Percentiles rank a stretch among this genome's conserved stretches.
Conservation (phyloP, 306 rosid genomes). For the Pueraria montana region DNA sequence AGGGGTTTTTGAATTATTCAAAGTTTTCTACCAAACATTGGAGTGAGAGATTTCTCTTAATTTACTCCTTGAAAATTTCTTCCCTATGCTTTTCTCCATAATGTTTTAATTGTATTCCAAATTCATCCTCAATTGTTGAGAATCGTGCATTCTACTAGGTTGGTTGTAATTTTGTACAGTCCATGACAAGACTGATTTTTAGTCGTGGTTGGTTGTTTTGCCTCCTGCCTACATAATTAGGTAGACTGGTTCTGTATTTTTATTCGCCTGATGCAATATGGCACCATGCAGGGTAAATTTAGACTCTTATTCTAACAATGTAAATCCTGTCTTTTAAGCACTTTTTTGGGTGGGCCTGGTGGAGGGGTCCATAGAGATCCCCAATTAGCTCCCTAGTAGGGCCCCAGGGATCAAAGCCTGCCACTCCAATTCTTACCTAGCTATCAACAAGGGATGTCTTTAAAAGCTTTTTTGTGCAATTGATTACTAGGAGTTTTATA, state of each 20-base stretch:
- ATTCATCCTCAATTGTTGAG: not conserved
- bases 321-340: not conserved
- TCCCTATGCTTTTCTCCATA: not conserved
- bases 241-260: slow-evolving; percentile 25
- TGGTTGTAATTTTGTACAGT: not conserved
- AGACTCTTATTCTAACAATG: not conserved
- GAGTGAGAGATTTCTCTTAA: not conserved
- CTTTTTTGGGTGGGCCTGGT: not conserved
- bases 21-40: not conserved
- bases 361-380: not conserved
- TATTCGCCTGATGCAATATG: slow-evolving; percentile 3
- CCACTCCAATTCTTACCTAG: not conserved
- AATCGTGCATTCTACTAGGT: not conserved
- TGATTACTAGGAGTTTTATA: not conserved
- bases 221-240: slow-evolving; percentile 3
- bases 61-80: not conserved
- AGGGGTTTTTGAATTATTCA: not conserved
- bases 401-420: not conserved
- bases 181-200: not conserved
- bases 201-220: not conserved
- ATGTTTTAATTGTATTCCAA: not conserved
- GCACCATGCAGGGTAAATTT: slow-evolving; percentile 15
- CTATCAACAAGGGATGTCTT: not conserved
- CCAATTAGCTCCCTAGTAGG: no score
- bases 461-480: not conserved